Evolutionary conservation across 768 basidiomycete species (phyloP), one percentile per base, ranked within the genome.

Genomic region (Paxillus involutus): DNA sequence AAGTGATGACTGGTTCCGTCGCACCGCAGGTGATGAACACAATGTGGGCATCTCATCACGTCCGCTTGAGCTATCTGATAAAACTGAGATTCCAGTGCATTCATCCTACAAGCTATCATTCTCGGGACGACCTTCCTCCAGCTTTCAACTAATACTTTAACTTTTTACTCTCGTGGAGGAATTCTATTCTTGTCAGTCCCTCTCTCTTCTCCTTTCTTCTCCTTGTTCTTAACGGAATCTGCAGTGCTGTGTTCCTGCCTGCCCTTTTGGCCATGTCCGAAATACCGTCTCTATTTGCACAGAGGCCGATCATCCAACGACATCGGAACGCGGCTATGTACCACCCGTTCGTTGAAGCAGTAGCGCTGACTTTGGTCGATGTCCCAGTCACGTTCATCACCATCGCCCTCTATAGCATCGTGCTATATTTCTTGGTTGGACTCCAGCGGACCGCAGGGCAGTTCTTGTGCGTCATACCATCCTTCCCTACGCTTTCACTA

Each of bases 101-200:
- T 52, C 29, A 19, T 71, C 10, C 32, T 70, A n/a, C 66, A 69
- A 57, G 65, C 68, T n/a, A 58, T 71, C 46, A 66, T 68, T 26
- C 36, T 69, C n/a, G 69, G 66, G 44, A 76, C 74, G n/a, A 72
- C 79, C 36, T 83, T 80, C 71, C 75, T 75, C 55, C 62, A 72
- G n/a, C 58, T 80, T 32, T 64, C 74, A 0, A 63, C 71, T 16
- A 69, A 62, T 30, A 80, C 81, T 6, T 53, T 59, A 0, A 56
- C 49, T 6, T 72, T 44, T 39, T 71, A 52, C n/a, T 85, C 87
- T 35, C 82, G 91, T 21, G 91, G 91, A n/a, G 91, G 91, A 64
- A 78, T 89, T 33, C 74, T 93, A 13, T 92, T 91, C 80, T 90
- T 93, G 80, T 86, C 59, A 32, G 81, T 75, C n/a, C 4, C 1